Evolutionary conservation across 805 yeast genomes (phyloP).

Genomic region (Sugiyamaella mastotermitis): DNA sequence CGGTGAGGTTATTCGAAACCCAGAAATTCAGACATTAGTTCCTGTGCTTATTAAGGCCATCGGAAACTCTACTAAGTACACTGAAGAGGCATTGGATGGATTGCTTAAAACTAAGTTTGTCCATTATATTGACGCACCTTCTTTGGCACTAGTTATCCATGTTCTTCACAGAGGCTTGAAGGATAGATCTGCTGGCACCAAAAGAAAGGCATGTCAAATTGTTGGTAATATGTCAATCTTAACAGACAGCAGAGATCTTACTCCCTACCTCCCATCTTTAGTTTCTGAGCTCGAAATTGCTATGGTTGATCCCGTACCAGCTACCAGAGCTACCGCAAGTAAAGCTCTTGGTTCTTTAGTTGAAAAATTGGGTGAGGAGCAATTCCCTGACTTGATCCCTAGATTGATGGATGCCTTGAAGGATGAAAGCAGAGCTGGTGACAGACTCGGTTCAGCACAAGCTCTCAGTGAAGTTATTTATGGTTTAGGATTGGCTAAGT

Average conservation of each 20-base stretch:
- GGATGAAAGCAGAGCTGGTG: conserved; percentile 78
- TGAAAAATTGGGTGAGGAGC: conserved; percentile 93
- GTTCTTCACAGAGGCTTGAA: conserved; percentile 93
- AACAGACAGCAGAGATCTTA: conserved; percentile 79
- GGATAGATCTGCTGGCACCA: conserved; percentile 89
- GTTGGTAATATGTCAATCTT: conserved; percentile 98
- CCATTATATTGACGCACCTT: conserved; percentile 97
- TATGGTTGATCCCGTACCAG: conserved; percentile 98
- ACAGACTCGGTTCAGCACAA: conserved; percentile 94
- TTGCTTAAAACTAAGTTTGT: conserved; percentile 88
- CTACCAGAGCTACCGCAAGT: conserved; percentile 94
- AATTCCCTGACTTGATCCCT: conserved; percentile 86
- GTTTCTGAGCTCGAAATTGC: conserved; percentile 82
- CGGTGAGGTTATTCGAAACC: conserved; percentile 96
- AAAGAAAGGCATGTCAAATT: conserved; percentile 92
- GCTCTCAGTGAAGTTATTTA: conserved; percentile 90
- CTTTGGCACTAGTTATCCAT: conserved; percentile 88
- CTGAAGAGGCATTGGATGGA: conserved; percentile 81
- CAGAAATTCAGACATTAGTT: conserved; percentile 89
- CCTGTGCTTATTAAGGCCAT: conserved; percentile 85
- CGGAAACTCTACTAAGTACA: conserved; percentile 89
- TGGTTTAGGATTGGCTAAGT: conserved; percentile 81
- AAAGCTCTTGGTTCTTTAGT: conserved; percentile 95
- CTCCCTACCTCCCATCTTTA: conserved; percentile 74
- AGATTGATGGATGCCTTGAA: conserved; percentile 67